phyloP scores from a whole-genome alignment of 257 asterid species.

The Linderniella brevidens region DNA sequence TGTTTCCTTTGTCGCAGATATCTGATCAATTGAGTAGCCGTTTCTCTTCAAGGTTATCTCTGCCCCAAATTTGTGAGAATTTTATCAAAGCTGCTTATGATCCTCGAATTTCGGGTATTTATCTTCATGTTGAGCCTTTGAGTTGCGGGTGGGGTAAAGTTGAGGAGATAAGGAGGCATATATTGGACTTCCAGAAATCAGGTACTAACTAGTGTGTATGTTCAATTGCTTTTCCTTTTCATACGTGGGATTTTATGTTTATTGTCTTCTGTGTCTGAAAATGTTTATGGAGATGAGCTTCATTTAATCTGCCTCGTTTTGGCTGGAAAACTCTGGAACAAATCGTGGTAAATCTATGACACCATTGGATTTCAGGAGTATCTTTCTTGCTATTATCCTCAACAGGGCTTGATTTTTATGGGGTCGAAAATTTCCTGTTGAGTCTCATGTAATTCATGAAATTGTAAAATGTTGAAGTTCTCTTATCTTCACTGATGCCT shows the following conservation, averaged over 20 bases:
- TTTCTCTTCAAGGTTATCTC: slow-evolving; percentile 79
- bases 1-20: slow-evolving; percentile 31
- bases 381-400: too few relatives aligned
- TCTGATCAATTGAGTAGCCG: slow-evolving; percentile 96
- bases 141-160: slow-evolving; percentile 94
- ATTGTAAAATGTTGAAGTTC: too few relatives aligned
- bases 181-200: slow-evolving; percentile 82
- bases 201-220: slow-evolving; percentile 17
- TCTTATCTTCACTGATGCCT: too few relatives aligned
- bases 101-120: slow-evolving; percentile 87
- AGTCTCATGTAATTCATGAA: too few relatives aligned
- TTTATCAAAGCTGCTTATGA: slow-evolving; percentile 86
- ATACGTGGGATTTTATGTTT: background rate
- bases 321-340: too few relatives aligned
- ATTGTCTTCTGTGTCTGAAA: too few relatives aligned
- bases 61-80: slow-evolving; percentile 93
- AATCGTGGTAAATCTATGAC: too few relatives aligned
- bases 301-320: too few relatives aligned
- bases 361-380: too few relatives aligned
- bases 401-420: too few relatives aligned
- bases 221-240: background rate
- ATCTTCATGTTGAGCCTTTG: slow-evolving; percentile 82
- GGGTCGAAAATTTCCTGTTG: too few relatives aligned
- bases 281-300: too few relatives aligned
- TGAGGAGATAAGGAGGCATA: slow-evolving; percentile 88